phyloP scores from a whole-genome alignment of 441 rosid species.

The Capsella rubella region DNA sequence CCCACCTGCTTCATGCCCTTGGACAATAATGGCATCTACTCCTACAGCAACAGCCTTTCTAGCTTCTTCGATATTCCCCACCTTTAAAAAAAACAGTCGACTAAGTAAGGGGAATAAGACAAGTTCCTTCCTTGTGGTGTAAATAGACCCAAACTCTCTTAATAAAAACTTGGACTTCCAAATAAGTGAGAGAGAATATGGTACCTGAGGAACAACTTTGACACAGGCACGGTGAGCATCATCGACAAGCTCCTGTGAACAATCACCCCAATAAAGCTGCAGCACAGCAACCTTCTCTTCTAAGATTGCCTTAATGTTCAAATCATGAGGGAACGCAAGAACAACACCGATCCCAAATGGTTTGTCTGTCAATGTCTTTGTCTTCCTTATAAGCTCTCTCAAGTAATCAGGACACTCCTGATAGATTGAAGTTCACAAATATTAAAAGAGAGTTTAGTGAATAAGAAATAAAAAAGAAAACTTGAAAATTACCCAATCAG shows the following conservation, averaged over 20 bases:
- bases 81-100: constrained; percentile 41
- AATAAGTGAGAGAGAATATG: not conserved
- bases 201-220: constrained; percentile 84
- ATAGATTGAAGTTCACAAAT: not conserved
- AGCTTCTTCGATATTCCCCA: constrained; percentile 77
- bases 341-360: constrained; percentile 86
- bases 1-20: constrained; percentile 96
- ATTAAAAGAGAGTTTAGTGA: not conserved
- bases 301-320: constrained; percentile 62
- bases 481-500: constrained; percentile 66
- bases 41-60: constrained; percentile 63
- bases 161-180: not conserved
- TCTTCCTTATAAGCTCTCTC: constrained; percentile 70
- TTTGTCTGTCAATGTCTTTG: constrained; percentile 68
- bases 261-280: constrained; percentile 87
- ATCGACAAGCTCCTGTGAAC: constrained; percentile 66
- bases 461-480: not conserved
- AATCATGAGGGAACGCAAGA: constrained; percentile 77
- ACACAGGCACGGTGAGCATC: constrained; percentile 73
- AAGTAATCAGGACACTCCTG: constrained; percentile 81
- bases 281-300: constrained; percentile 75
- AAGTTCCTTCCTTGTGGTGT: not conserved
- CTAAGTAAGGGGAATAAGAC: not conserved
- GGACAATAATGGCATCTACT: constrained; percentile 83
- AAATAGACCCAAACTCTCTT: constrained; percentile 4